phyloP scores from a whole-genome alignment of 495 filamentous ascomycete species.

The Elaphomyces granulatus region DNA sequence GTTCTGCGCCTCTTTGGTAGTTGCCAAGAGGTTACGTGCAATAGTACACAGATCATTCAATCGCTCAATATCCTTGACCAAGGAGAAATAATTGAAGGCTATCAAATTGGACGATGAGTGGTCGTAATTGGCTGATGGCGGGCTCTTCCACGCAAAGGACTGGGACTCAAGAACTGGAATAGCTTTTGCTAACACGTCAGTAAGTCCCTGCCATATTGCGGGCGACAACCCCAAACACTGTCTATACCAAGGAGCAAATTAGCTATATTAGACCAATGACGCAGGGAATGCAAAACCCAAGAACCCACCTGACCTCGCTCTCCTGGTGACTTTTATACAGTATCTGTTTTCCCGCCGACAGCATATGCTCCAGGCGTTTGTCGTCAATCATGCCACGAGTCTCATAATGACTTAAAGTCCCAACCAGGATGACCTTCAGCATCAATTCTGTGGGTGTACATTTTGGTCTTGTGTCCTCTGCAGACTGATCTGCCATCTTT shows the following conservation, averaged over 20 bases:
- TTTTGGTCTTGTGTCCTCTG: slow-evolving; percentile 26
- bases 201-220: slow-evolving; percentile 57
- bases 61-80: slow-evolving; percentile 70
- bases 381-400: slow-evolving; percentile 38
- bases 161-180: slow-evolving; percentile 49
- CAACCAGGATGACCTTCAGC: slow-evolving; percentile 34
- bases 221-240: slow-evolving; percentile 40
- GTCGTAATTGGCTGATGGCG: slow-evolving; percentile 41
- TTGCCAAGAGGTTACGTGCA: slow-evolving; percentile 69
- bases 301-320: slow-evolving; percentile 32
- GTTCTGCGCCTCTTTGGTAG: slow-evolving; percentile 70
- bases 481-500: slow-evolving; percentile 20
- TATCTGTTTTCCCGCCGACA: slow-evolving; percentile 35
- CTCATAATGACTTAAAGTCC: slow-evolving; percentile 37
- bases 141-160: slow-evolving; percentile 44
- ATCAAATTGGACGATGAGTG: slow-evolving; percentile 54
- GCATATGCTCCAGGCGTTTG: slow-evolving; percentile 36
- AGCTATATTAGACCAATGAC: slow-evolving; percentile 3
- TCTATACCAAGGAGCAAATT: slow-evolving; percentile 10
- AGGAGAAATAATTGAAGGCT: slow-evolving; percentile 53
- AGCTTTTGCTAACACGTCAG: slow-evolving; percentile 43
- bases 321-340: slow-evolving; percentile 38
- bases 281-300: neutral
- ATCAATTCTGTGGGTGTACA: slow-evolving; percentile 35
- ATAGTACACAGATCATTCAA: slow-evolving; percentile 77